Base-by-base conservation (phyloP, 1,284 basidiomycete genomes). In the Wallemia ichthyophaga region DNA sequence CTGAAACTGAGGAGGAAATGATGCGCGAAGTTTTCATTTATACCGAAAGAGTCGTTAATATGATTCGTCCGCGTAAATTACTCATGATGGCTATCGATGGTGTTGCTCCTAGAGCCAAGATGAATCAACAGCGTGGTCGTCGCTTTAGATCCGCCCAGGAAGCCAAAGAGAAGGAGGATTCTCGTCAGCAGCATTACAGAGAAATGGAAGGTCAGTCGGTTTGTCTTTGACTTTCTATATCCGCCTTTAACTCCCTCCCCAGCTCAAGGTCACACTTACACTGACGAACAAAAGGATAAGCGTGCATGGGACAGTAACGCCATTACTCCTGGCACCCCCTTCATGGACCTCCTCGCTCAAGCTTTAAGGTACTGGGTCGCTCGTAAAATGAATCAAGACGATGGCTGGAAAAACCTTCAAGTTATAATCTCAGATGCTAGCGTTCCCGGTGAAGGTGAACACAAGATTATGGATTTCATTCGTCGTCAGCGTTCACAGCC, bases 401-500 rank as follows among this genome's bases (percentile, higher is more conserved):
- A 87, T 0, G 91, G 88, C 58, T 99, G 94, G 94, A 89, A 87
- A 68, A 76, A 84, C 64, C 85, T 85, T 48, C 81, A 96, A 74
- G 85, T 99, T 62, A 82, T 98, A 64, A 87, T 99, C 62, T 98
- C 94, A 1, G 94, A 98, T 65, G 87, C 92, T 1, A 83, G 84
- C 60, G 94, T 98, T 11, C 92, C 92, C 1, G 92, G 92, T 63
- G 94, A 99, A 71, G 94, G 94, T 67, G 94, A 99, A 70, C 94
- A 99, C 73, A 99, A 99, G 74, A 96, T 99, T 64, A 96, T 99
- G 87, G 94, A 98, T 68, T 95, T 80, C 70, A 94, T 99, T 64
- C 77, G 94, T 61, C 77, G 91, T 57, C 89, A 95, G 67, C 78
- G 94, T 58, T 76, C 77, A 57, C 85, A 94, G 67, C 77, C 80